Base-by-base conservation (phyloP, 148 eudicot species). In the Cornus suecica region DNA sequence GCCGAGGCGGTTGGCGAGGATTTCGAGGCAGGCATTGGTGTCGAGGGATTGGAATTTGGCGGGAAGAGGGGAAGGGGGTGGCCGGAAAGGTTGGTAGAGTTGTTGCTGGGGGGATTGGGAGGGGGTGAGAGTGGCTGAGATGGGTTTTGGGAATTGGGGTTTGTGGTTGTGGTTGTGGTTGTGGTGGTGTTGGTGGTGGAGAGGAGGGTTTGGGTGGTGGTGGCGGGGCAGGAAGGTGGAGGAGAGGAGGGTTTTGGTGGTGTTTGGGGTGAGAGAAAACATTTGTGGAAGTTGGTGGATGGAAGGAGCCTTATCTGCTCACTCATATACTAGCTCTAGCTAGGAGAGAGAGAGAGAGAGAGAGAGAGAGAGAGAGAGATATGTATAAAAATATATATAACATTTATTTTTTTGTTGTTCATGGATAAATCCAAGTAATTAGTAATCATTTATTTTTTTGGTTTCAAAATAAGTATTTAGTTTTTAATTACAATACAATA, bases 11-110 rank as follows among this genome's bases (percentile, higher is more conserved):
- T 92, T 86, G 54, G 87, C 8, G 22, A 94, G 85, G 74, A 92
- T 73, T 0, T 94, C 97, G 73, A 94, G 78, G 23, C 87, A 85
- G 22, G 64, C 79, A 14, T 63, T 27, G 69, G 84, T 83, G 86
- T 92, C 97, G 64, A 92, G 91, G 74, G 63, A 10, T 18, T 84
- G 88, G 87, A 69, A 92, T 15, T 89, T 68, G 45, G 84, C 25
- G 2, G 99, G 94, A 65, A 89, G 84, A 0, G 97, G 94, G 20
- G 85, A 62, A 0, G 90, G 91, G 0, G 99, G 97, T 0, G 96
- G 89, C 0, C 97, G 84, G 77, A 78, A 94, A 10, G 99, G 96
- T 42, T 94, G 97, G 90, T 89, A 94, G 74, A 90, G 78, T 78
- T 83, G 80, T 6, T 83, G 86, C 13, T 92, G 74, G 5, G 80